A percentile compares a stretch with the other conserved stretches of the same genome.
Conservation (phyloP, 805 yeast species). For the Martiniozyma abietophila region DNA sequence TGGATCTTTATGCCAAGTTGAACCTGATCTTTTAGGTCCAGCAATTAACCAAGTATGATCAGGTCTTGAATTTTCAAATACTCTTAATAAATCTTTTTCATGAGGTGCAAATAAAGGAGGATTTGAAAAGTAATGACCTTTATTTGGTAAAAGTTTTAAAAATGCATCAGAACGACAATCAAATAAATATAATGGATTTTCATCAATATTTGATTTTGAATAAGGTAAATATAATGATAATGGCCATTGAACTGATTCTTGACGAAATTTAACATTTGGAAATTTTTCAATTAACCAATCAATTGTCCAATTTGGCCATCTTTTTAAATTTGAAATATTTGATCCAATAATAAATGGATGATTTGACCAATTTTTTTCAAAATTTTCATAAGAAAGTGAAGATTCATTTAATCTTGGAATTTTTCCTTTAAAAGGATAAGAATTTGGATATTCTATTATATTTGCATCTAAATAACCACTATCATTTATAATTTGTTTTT, state of each 20-base stretch:
- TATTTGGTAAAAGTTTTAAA: slow-evolving; percentile 30
- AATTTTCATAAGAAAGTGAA: slow-evolving; percentile 34
- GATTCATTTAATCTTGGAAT: slow-evolving; percentile 46
- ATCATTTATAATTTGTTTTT: slow-evolving; percentile 18
- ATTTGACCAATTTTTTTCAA: slow-evolving; percentile 34
- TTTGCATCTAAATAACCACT: slow-evolving; percentile 11
- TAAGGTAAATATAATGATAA: slow-evolving; percentile 53
- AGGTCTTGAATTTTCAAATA: slow-evolving; percentile 49
- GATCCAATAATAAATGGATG: slow-evolving; percentile 46
- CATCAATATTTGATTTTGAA: slow-evolving; percentile 56
- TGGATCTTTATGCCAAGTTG: slow-evolving; percentile 91
- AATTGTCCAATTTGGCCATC: slow-evolving; percentile 64
- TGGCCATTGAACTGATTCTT: slow-evolving; percentile 81
- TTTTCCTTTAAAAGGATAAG: slow-evolving; percentile 21
- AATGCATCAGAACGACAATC: slow-evolving; percentile 73
- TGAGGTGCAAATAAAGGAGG: slow-evolving; percentile 28
- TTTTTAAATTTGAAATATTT: slow-evolving; percentile 8
- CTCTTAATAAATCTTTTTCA: slow-evolving; percentile 36
- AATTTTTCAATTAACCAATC: slow-evolving; percentile 40
- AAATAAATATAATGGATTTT: slow-evolving; percentile 76
- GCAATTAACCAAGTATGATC: slow-evolving; percentile 89
- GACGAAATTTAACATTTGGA: slow-evolving; percentile 59
- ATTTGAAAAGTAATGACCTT: slow-evolving; percentile 8
- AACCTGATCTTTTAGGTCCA: slow-evolving; percentile 77
- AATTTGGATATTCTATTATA: slow-evolving; percentile 7